Evolutionary conservation across 2,329 filamentous ascomycete species (phyloP), one percentile per base, ranked within the genome.

Genomic region (Xylariomycetidae sp.): DNA sequence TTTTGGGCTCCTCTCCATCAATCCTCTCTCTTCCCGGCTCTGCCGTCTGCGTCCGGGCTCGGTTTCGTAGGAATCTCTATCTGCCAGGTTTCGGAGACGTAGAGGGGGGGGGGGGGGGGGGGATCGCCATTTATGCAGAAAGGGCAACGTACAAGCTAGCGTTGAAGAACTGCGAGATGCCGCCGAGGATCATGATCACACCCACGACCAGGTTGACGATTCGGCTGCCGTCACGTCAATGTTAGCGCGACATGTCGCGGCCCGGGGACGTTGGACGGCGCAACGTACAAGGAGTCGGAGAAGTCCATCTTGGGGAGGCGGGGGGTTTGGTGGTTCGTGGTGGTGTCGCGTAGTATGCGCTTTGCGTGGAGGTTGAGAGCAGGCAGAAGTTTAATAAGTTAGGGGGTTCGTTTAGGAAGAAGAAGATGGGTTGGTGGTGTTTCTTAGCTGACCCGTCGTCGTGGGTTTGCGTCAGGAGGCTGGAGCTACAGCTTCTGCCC

Each of bases 161-260:
- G 24, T 65, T 56, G 57, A 85, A 84, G 65, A 88, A 79, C 55
- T 85, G 79, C 43, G 70, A 71, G 54, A 88, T 72, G 52, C 88
- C 90, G 46, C 89, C 90, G 29, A 95, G 70, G 29, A 94, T 69
- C 79, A 95, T 93, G 48, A 95, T 74, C 48, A 82, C 82, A 52
- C 82, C 92, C 44, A 93, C 80, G 52, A 70, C 85, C 62, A 98
- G 72, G 74, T 98, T 98, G 61, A 94, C 85, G 57, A 96, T 79
- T 57, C 92, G 92, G 69, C 92, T 96, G 59, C 39, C 49, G 37
- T 25, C 28, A 13, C 20, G 34, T 31, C 5, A 7, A 24, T 34
- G 52, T 67, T 56, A 68, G 62, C 56, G 10, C 6, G 14, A 16
- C 31, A 13, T 15, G 12, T 18, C 19, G 14, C 4, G 9, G 27